phyloP scores from a whole-genome alignment of 2,329 filamentous ascomycete species.

The Hypoxylon sp. region DNA sequence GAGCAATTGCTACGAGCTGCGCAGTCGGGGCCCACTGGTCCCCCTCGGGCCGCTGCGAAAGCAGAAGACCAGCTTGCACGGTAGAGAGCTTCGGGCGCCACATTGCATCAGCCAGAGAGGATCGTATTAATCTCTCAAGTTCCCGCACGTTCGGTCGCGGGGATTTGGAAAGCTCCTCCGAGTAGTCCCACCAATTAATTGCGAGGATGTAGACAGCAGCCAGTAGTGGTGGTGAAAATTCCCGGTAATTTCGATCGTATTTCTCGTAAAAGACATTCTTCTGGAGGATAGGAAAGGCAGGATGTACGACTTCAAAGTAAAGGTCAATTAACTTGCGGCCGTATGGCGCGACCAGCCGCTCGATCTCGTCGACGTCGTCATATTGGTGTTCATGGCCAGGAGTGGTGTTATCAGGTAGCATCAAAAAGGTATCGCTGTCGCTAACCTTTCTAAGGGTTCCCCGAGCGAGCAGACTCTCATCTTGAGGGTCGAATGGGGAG shows the following conservation, averaged over 20 bases:
- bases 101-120: slow-evolving; percentile 82
- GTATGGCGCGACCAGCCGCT: slow-evolving; percentile 81
- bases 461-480: slow-evolving; percentile 81
- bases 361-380: slow-evolving; percentile 79
- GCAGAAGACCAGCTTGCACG: slow-evolving; percentile 81
- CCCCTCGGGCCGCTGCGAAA: slow-evolving; percentile 81
- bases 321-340: slow-evolving; percentile 83
- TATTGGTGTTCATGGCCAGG: slow-evolving; percentile 79
- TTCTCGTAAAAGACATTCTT: slow-evolving; percentile 85
- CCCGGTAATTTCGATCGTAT: slow-evolving; percentile 78
- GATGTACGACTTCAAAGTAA: slow-evolving; percentile 86
- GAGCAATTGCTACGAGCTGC: slow-evolving; percentile 87
- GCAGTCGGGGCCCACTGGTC: slow-evolving; percentile 89
- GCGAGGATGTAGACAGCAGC: slow-evolving; percentile 88
- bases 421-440: slow-evolving; percentile 83
- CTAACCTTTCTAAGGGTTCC: slow-evolving; percentile 82
- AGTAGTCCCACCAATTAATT: slow-evolving; percentile 89
- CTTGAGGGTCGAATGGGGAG: slow-evolving; percentile 83
- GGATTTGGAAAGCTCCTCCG: slow-evolving; percentile 73
- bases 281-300: slow-evolving; percentile 85
- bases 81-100: slow-evolving; percentile 86
- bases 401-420: slow-evolving; percentile 81
- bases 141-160: slow-evolving; percentile 80
- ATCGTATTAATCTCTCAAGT: slow-evolving; percentile 80
- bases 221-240: slow-evolving; percentile 82